phyloP scores from a whole-genome alignment of 192 early-diverging fungal genomes.

The Podila epigama region DNA sequence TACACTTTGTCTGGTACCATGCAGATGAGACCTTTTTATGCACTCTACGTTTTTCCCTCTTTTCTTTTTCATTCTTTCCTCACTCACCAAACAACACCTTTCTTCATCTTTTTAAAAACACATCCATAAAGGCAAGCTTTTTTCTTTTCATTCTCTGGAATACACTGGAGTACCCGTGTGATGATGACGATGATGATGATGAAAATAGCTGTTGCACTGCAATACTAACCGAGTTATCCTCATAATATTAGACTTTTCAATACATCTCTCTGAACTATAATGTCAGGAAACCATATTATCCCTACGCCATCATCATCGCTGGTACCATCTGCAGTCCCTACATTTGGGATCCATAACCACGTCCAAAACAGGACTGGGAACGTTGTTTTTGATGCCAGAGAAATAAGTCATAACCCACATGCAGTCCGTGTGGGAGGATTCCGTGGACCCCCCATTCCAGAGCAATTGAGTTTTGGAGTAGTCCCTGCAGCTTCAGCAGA shows the following conservation, averaged over 20 bases:
- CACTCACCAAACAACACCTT: not conserved
- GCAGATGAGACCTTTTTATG: not conserved
- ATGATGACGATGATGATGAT: not conserved
- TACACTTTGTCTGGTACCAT: not conserved
- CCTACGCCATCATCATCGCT: not conserved
- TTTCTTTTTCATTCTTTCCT: not conserved
- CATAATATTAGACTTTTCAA: too few relatives aligned
- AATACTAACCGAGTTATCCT: not conserved
- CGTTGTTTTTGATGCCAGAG: constrained; percentile 7
- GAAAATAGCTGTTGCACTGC: not conserved
- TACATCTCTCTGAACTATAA: too few relatives aligned
- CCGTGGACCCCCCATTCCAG: not conserved
- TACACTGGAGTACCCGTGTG: too few relatives aligned
- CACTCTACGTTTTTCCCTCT: not conserved
- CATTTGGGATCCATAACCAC: not conserved
- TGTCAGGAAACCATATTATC: not conserved
- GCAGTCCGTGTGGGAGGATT: constrained; percentile 33
- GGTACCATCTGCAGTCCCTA: not conserved
- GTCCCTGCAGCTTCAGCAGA: not conserved
- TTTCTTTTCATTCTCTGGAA: not conserved
- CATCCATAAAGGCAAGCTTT: not conserved
- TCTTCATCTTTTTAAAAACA: not conserved
- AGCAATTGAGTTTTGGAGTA: not conserved
- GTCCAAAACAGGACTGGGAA: not conserved
- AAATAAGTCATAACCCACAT: not conserved